These are phyloP conservation scores for Allomyces arbusculus DNA, from an alignment of 192 early-diverging fungal species.

Conservation along the genomic window DNA sequence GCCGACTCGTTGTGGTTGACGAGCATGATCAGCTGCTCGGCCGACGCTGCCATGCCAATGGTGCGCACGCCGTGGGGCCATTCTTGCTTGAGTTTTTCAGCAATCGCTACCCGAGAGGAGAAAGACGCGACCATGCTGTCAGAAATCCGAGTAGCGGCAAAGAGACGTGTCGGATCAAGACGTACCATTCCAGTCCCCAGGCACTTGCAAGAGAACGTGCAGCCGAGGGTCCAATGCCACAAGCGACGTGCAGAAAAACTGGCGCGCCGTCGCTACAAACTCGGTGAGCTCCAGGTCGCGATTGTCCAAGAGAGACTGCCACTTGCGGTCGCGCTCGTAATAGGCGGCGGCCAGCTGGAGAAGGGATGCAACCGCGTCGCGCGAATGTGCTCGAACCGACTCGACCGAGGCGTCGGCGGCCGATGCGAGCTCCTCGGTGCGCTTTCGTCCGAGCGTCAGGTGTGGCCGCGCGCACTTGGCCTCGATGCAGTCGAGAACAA, in stretches of 20 bases:
- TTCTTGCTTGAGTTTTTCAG: no score
- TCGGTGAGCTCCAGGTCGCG: neutral
- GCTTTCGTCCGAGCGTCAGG: neutral
- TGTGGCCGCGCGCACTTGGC: neutral
- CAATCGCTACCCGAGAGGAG: no score
- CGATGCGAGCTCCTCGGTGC: neutral
- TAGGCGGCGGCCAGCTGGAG: neutral
- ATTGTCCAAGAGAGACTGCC: neutral
- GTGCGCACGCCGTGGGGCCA: no score
- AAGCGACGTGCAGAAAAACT: neutral
- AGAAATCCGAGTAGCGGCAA: no score
- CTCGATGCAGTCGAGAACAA: neutral
- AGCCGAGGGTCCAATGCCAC: neutral
- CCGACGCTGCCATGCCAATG: no score
- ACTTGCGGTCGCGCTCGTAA: neutral
- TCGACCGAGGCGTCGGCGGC: neutral
- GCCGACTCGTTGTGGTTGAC: neutral
- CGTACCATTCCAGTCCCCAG: neutral
- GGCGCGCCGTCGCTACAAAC: neutral
- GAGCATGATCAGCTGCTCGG: neutral
- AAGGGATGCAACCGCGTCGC: neutral
- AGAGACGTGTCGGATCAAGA: no score
- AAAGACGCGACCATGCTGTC: no score
- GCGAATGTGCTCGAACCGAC: neutral
- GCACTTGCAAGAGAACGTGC: neutral